Conservation (phyloP, 108 stramenopile genomes). For the Cylindrotheca closterium region DNA sequence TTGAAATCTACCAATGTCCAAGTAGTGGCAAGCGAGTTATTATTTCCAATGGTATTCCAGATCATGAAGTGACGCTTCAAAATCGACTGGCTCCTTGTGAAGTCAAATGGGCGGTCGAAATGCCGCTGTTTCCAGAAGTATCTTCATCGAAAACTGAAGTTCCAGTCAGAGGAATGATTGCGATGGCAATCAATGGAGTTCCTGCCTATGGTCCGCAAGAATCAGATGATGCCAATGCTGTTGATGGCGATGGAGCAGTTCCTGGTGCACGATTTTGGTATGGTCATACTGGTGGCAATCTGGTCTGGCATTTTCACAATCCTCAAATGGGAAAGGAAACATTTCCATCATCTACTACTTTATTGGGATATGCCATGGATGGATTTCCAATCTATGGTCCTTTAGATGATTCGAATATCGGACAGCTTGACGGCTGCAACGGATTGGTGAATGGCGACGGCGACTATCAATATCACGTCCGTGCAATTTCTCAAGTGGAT, state of each 20-base stretch:
- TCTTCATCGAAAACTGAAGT: not conserved
- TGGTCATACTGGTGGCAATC: conserved; percentile 5
- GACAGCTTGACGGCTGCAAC: conserved; percentile 5
- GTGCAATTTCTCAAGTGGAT: conserved; percentile 4
- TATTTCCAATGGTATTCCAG: conserved; percentile 3
- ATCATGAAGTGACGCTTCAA: not conserved
- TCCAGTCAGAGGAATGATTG: not conserved
- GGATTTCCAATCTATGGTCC: conserved; percentile 10
- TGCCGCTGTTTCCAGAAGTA: not conserved
- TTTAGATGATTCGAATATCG: not conserved
- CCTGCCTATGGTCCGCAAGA: conserved; percentile 1
- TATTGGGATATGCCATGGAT: conserved; percentile 12
- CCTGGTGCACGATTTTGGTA: conserved; percentile 1
- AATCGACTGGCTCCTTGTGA: not conserved
- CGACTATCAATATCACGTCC: conserved; percentile 5
- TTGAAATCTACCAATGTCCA: not conserved
- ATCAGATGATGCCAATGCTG: not conserved
- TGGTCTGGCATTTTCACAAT: conserved; percentile 5
- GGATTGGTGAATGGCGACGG: conserved; percentile 6
- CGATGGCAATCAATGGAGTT: conserved; percentile 4
- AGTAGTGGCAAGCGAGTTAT: not conserved
- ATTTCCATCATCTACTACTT: not conserved
- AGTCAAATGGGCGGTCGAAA: conserved; percentile 2
- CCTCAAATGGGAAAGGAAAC: conserved; percentile 6
- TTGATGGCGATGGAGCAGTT: not conserved